phyloP scores from a whole-genome alignment of 2,329 filamentous ascomycete genomes.

The Raffaelea arxii region DNA sequence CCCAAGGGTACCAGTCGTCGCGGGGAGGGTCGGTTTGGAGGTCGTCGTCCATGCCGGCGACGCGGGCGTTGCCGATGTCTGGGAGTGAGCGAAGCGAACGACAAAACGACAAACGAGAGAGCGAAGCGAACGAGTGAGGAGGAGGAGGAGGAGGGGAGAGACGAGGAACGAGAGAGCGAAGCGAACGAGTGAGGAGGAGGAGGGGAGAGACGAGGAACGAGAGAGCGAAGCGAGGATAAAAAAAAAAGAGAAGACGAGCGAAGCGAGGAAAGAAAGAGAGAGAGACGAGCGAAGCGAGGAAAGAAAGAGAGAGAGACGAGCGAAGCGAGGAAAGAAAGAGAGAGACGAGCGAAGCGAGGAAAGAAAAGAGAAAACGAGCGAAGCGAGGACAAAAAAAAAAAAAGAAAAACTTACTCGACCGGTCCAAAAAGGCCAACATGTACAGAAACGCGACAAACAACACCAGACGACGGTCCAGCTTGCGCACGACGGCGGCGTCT shows the following conservation, averaged over 20 bases:
- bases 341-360: slow-evolving; percentile 17
- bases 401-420: slow-evolving; percentile 54
- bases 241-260: not conserved
- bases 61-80: slow-evolving; percentile 55
- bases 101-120: not conserved
- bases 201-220: slow-evolving; percentile 16
- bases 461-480: slow-evolving; percentile 70
- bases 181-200: not conserved
- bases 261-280: too few species aligned
- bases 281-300: slow-evolving; percentile 21
- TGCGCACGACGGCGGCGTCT: slow-evolving; percentile 59
- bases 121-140: not conserved
- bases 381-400: not conserved
- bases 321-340: not conserved
- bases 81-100: slow-evolving; percentile 3
- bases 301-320: not conserved
- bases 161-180: not conserved
- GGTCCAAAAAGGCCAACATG: slow-evolving; percentile 75
- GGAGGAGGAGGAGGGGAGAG: not conserved
- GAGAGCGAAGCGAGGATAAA: too few species aligned
- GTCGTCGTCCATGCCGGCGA: slow-evolving; percentile 54
- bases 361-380: slow-evolving; percentile 16
- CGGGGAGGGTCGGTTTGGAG: slow-evolving; percentile 38
- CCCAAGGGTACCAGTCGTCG: slow-evolving; percentile 47
- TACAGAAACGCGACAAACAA: slow-evolving; percentile 75